These are phyloP conservation scores for Trichoderma koningii DNA, from an alignment of 2,329 filamentous ascomycete genomes.

Conservation along the genomic window DNA sequence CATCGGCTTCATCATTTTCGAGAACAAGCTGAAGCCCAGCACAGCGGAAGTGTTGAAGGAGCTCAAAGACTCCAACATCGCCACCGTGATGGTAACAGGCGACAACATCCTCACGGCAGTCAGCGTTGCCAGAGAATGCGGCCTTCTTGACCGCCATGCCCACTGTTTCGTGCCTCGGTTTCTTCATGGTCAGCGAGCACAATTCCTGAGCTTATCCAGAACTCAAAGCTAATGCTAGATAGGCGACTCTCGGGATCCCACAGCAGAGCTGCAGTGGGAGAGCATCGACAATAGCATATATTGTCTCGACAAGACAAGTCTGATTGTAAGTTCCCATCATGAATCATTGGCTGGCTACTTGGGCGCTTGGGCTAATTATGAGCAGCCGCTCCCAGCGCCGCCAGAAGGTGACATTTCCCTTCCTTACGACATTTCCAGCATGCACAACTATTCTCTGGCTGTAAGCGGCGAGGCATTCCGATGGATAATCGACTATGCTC, in stretches of 20 bases:
- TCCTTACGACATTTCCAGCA: conserved; percentile 79
- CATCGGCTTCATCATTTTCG: conserved; percentile 95
- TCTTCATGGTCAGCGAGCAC: conserved; percentile 58
- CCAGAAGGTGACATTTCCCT: conserved; percentile 76
- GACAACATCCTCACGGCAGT: conserved; percentile 98
- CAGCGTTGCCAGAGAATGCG: conserved; percentile 89
- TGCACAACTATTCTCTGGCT: conserved; percentile 84
- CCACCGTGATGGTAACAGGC: conserved; percentile 93
- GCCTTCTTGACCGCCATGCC: conserved; percentile 74
- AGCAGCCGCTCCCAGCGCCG: conserved; percentile 69
- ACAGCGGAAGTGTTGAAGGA: conserved; percentile 82
- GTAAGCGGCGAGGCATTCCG: conserved; percentile 93
- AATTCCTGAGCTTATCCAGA: neutral
- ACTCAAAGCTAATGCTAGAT: neutral
- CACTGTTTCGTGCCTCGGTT: conserved; percentile 96
- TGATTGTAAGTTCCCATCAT: conserved; percentile 56
- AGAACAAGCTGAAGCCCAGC: conserved; percentile 94
- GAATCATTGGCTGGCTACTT: neutral
- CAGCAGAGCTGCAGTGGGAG: conserved; percentile 81
- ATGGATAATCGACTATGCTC: conserved; percentile 91
- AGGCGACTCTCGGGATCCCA: conserved; percentile 73
- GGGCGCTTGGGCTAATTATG: conserved; percentile 16
- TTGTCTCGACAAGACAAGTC: conserved; percentile 74
- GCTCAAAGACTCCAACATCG: conserved; percentile 78
- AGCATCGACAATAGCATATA: conserved; percentile 86